Evolutionary conservation across 805 yeast species (phyloP), one percentile per base, ranked within the genome.

Genomic region (Cyberlindnera xylosilytica): DNA sequence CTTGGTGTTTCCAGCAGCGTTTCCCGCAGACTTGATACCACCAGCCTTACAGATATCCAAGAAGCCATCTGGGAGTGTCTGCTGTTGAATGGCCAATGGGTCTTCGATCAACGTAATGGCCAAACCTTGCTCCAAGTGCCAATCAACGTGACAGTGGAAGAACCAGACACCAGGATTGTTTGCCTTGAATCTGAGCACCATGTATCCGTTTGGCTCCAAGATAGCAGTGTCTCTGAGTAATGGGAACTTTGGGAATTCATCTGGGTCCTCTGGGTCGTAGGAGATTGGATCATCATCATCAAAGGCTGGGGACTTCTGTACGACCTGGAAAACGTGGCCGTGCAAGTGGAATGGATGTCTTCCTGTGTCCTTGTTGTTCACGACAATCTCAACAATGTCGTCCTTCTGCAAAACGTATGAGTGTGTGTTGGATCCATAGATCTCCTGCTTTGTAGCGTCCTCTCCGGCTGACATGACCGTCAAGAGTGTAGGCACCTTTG

Each of bases 141-240:
- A 91, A 64, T 93, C 98, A 58, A 93, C 85, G 64, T 91, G 99
- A 68, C 99, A 91, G 70, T 91, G 99, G 95, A 93, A 93, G 65
- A 82, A 78, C 99, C 98, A 91, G 34, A 90, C 90, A 71, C 99
- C 99, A 24, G 98, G 99, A 65, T 93, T 93, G 62, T 85, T 82
- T 41, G 98, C 95, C 59, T 76, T 78, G 74, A 89, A 91, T 62
- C 98, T 78, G 49, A 91, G 60, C 24, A 87, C 90, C 58, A 89
- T 75, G 69, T 87, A 82, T 2, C 97, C 89, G 60, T 86, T 86
- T 20, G 95, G 89, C 61, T 80, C 76, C 36, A 86, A 87, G 56
- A 80, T 83, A 10, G 84, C 68, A 9, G 85, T 78, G 63, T 93
- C 99, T 70, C 99, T 82, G 46, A 78, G 68, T 81, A 86, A 76